phyloP scores from a whole-genome alignment of 768 basidiomycete genomes.

The Sporobolomyces phaffii region DNA sequence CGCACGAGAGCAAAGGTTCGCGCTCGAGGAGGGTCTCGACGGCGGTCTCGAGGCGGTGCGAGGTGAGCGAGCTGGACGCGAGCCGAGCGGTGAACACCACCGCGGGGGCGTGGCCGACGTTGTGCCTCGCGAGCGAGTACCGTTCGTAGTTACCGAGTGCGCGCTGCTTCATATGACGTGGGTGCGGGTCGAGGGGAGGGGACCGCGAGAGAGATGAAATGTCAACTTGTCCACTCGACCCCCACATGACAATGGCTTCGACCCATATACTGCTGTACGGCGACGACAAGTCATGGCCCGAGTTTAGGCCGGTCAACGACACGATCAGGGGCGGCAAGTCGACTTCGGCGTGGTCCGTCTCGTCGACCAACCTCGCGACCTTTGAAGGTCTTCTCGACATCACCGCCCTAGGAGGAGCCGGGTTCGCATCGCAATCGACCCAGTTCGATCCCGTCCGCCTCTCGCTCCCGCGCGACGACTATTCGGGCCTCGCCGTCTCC shows the following conservation, averaged over 20 bases:
- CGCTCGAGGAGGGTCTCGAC: background rate
- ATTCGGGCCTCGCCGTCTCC: slow-evolving; percentile 14
- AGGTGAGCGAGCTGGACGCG: background rate
- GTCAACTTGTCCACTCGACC: background rate
- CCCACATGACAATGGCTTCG: no score
- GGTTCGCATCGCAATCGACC: slow-evolving; percentile 40
- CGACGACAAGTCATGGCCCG: background rate
- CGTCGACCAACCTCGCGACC: background rate
- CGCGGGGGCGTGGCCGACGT: background rate
- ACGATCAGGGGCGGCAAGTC: slow-evolving; percentile 20
- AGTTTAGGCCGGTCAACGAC: slow-evolving; percentile 25
- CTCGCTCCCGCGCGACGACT: background rate
- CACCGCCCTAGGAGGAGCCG: slow-evolving; percentile 40
- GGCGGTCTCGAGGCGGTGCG: background rate
- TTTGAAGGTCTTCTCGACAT: slow-evolving; percentile 31
- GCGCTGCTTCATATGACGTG: background rate
- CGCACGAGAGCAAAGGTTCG: background rate
- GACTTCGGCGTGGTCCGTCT: background rate
- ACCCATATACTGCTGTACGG: slow-evolving; percentile 10
- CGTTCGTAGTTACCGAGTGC: background rate
- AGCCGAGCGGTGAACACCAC: background rate
- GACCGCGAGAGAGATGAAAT: background rate
- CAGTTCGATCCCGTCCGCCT: slow-evolving; percentile 12
- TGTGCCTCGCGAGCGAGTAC: background rate
- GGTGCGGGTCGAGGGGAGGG: background rate